A percentile compares a stretch with the other conserved stretches of the same genome.
phyloP scores from a whole-genome alignment of 2,329 filamentous ascomycete species.

The Zalaria sp. region DNA sequence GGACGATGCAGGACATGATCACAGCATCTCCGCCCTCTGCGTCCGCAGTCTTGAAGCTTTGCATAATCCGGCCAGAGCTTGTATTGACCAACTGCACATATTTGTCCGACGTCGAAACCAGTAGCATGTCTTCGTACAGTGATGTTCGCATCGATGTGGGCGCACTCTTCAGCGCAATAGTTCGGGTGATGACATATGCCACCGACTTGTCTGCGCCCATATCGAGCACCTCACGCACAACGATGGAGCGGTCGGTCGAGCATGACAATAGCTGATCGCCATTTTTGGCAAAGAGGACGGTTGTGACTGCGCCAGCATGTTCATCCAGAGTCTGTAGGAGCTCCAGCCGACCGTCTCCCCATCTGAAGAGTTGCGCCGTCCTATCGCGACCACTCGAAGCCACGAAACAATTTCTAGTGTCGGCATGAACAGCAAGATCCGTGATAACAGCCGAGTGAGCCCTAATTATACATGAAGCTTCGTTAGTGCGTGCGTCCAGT shows the following conservation, averaged over 20 bases:
- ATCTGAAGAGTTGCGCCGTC: slow-evolving; percentile 78
- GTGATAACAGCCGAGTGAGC: slow-evolving; percentile 80
- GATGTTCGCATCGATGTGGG: slow-evolving; percentile 71
- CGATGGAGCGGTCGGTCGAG: slow-evolving; percentile 75
- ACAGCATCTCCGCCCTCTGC: slow-evolving; percentile 68
- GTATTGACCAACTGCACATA: slow-evolving; percentile 39
- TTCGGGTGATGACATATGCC: slow-evolving; percentile 60
- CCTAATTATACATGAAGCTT: slow-evolving; percentile 57
- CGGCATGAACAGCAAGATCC: slow-evolving; percentile 59
- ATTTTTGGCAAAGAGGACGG: slow-evolving; percentile 60
- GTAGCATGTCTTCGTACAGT: slow-evolving; percentile 41
- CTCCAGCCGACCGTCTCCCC: slow-evolving; percentile 33
- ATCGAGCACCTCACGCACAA: slow-evolving; percentile 64
- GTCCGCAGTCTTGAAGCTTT: slow-evolving; percentile 72
- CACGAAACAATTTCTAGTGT: slow-evolving; percentile 48
- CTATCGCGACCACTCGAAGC: slow-evolving; percentile 79
- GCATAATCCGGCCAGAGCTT: slow-evolving; percentile 52
- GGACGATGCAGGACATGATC: slow-evolving; percentile 63
- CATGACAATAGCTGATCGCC: slow-evolving; percentile 60
- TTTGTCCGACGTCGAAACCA: slow-evolving; percentile 49
- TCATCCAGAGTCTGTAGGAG: slow-evolving; percentile 86
- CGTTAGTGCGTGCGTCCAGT: slow-evolving; percentile 47
- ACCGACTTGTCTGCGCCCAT: slow-evolving; percentile 46
- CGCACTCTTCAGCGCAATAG: slow-evolving; percentile 72
- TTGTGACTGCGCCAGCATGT: slow-evolving; percentile 73